Percentiles rank a stretch among this genome's conserved stretches.
Conservation (phyloP, 2,329 filamentous ascomycete genomes). For the Penicillium nordicum region DNA sequence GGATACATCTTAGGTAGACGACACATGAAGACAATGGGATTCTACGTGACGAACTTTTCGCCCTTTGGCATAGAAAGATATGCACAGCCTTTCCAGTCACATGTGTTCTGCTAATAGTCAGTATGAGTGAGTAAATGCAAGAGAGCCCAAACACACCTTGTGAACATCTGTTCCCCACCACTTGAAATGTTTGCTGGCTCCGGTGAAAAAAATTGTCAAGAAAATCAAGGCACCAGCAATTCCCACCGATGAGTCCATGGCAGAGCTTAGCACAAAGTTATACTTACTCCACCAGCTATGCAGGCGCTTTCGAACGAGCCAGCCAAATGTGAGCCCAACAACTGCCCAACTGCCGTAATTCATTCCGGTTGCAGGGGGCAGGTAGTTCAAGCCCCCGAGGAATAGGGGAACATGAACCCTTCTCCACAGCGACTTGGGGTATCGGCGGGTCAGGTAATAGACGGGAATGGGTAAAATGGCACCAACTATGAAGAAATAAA, state of each 20-base stretch:
- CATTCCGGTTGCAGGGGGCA: slow-evolving; percentile 65
- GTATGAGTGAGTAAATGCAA: neutral
- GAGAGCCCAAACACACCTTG: slow-evolving; percentile 13
- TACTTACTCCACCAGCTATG: slow-evolving; percentile 69
- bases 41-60: slow-evolving; percentile 14
- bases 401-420: slow-evolving; percentile 64
- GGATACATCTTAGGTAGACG: neutral
- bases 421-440: slow-evolving; percentile 58
- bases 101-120: slow-evolving; percentile 19
- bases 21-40: neutral
- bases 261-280: slow-evolving; percentile 69
- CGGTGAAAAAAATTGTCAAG: slow-evolving; percentile 27
- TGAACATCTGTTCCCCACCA: slow-evolving; percentile 30
- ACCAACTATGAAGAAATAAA: slow-evolving; percentile 68
- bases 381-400: slow-evolving; percentile 57
- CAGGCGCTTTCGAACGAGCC: slow-evolving; percentile 57
- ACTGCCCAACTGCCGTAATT: slow-evolving; percentile 67
- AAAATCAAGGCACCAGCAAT: slow-evolving; percentile 29
- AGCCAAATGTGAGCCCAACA: slow-evolving; percentile 63
- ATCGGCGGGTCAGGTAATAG: slow-evolving; percentile 55
- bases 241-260: slow-evolving; percentile 50
- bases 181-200: slow-evolving; percentile 18
- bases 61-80: slow-evolving; percentile 16
- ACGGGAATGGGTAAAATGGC: slow-evolving; percentile 58
- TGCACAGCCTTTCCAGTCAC: slow-evolving; percentile 24